Base-by-base conservation (phyloP, 306 rosid genomes). In the Acacia melanoxylon region DNA sequence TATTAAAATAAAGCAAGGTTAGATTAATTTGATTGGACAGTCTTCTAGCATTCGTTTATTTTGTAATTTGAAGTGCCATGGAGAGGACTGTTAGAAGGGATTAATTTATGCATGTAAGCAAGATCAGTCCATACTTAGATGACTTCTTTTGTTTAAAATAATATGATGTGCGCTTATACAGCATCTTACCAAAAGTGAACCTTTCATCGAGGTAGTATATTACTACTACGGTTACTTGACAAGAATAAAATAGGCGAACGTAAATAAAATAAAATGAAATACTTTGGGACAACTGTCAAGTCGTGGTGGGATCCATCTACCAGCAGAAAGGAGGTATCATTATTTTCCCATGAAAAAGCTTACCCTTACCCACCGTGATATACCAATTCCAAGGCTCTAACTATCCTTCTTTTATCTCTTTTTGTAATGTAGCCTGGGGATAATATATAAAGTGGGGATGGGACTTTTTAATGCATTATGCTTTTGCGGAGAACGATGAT, bases 111-210 rank as follows among this genome's bases (percentile, higher is more conserved):
- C 20, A 10, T 37, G 10, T 0, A 74, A 52, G 52, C 58, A 69
- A 75, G 33, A 31, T 46, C 4, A 51, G 22, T 44, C 82, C 86
- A 83, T 83, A 19, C 82, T 35, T 73, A 4, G 59, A 58, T 59
- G 19, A 68, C 68, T 35, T 61, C 62, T 2, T 29, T 62, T 63
- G 37, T 13, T 27, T 27, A 31, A 31, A 16, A 6, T 56, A 20
- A 56, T 51, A 14, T 16, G n/a, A 42, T 44, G 14, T 31, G 35
- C 35, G 4, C 35, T 31, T 31, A 31, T 4, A 31, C 35, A 31
- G 35, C 35, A 31, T 31, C 13, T 2, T 10, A 16, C 49, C 16
- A 45, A 10, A 45, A 45, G 49, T 11, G 49, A 45, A 45, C 49
- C 49, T 45, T 10, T 45, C 49, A 45, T 12, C 9, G 48, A 45